Percentiles rank a stretch among this genome's conserved stretches.
These are phyloP conservation scores for Aspergillus campestris DNA, from an alignment of 495 filamentous ascomycete species.

Conservation along the genomic window DNA sequence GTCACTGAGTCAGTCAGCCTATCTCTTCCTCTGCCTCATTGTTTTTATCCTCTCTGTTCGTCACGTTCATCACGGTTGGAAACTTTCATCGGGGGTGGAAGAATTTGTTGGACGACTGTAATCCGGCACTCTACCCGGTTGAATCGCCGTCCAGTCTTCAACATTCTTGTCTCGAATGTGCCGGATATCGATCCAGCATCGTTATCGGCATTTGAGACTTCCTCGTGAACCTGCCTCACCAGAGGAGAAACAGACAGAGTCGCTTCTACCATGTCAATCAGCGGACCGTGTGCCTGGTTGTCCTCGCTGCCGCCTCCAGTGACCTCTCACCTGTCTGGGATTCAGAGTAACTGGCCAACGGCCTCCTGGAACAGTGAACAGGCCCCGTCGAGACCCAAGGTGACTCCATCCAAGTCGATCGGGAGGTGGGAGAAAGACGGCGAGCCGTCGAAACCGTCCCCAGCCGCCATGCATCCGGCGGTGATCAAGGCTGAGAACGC, in stretches of 20 bases:
- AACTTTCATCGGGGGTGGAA: too few relatives aligned
- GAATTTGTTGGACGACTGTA: too few relatives aligned
- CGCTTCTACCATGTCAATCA: slow-evolving; percentile 34
- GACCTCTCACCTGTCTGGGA: slow-evolving; percentile 28
- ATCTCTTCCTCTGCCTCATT: too few relatives aligned
- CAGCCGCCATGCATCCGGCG: slow-evolving; percentile 26
- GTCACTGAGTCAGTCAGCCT: too few relatives aligned
- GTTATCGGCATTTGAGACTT: too few relatives aligned
- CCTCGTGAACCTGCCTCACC: too few relatives aligned
- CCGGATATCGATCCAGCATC: too few relatives aligned
- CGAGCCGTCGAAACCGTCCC: slow-evolving; percentile 9
- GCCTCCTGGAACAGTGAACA: slow-evolving; percentile 26
- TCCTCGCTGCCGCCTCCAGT: slow-evolving; percentile 30
- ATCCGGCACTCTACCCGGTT: too few relatives aligned
- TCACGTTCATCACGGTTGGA: too few relatives aligned
- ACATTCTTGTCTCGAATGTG: too few relatives aligned
- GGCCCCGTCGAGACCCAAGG: slow-evolving; percentile 15
- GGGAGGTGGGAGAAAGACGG: slow-evolving; percentile 16
- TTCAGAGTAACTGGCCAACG: slow-evolving; percentile 26
- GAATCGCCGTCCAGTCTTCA: too few relatives aligned
- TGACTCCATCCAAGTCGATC: slow-evolving; percentile 14
- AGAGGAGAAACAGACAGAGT: slow-evolving; percentile 7
- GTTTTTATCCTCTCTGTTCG: too few relatives aligned
- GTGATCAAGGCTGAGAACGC: slow-evolving; percentile 30
- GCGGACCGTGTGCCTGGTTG: slow-evolving; percentile 36